Base-by-base conservation (phyloP, 352 stramenopile genomes). In the Plasmopara viticola region DNA sequence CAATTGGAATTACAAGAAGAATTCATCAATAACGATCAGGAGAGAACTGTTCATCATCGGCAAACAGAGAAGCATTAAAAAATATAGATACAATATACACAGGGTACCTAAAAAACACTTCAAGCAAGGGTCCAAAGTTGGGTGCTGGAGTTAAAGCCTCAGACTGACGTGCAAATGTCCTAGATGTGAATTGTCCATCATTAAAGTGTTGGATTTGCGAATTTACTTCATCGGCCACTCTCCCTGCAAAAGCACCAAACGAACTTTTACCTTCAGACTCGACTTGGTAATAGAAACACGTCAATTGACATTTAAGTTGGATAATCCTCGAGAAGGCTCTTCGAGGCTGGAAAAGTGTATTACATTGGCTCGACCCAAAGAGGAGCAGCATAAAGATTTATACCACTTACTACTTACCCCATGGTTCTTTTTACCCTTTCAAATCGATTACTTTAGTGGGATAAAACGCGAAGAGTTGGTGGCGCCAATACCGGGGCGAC, bases 391-490 rank as follows among this genome's bases (percentile, higher is more conserved):
- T 46, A 14, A 4, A 38, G 4, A 1, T 38, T 5, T 38, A 14
- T 14, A 38, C 13, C 9, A 14, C 13, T 9, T 14, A 38, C 33
- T 1, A 14, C 9, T 38, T 9, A 38, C 13, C 9, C 5, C 33
- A 9, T 14, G 13, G 1, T 46, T 44, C 25, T 51, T n/a, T n/a
- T 45, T 53, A 31, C 42, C 56, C 54, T 47, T 43, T 62, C 49
- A 51, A 43, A 15, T 20, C 17, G 45, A 54, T 90, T 97, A 98
- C 74, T 99, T 98, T 72, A 99, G 95, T 68, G 97, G 97, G 75
- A 99, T 99, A 87, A 99, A 99, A 75, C 96, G 91, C 53, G 88
- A 95, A 74, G 92, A 90, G 78, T 98, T 96, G 50, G 95, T 98
- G 46, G 95, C 95, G 54, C 94, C 97, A 63, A 99, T 98, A 95